Base-by-base conservation (phyloP, 768 basidiomycete genomes). In the Mycena floridula region DNA sequence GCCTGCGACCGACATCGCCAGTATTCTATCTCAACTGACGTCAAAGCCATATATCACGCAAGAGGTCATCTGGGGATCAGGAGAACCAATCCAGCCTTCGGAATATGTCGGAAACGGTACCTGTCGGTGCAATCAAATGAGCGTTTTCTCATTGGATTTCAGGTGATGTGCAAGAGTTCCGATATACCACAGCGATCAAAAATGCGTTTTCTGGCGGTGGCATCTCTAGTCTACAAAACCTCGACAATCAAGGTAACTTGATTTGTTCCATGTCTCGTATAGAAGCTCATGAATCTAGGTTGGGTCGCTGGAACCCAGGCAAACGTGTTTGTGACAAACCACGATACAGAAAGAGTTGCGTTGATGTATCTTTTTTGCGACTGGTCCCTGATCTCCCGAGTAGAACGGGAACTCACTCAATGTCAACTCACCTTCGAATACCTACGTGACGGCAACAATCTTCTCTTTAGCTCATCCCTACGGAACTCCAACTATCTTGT, bases 151-250 rank as follows among this genome's bases (percentile, higher is more conserved):
- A 41, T 25, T 39, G 32, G 39, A 35, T n/a, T 24, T 7, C 39
- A 68, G 76, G 78, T 9, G 79, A 82, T 52, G 81, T 82, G 3
- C 80, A 84, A 63, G 82, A 85, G 81, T 85, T 85, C 63, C 68
- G 82, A 26, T 86, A 79, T 55, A 79, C 80, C 0, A 62, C 63
- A 1, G 62, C 77, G 0, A 7, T 86, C 18, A 60, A 66, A 53
- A 64, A 68, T 46, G 77, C 78, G 0, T 85, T 85, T 59, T 62
- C 61, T 2, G 66, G 65, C 7, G 60, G 69, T 25, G 72, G 72
- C 0, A 79, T 86, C 21, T 70, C 74, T 3, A 64, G 53, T 28
- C 59, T 85, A 20, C 68, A 76, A 51, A 67, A 73, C 49, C 55
- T 83, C 13, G 75, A 81, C 25, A 69, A 59, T 46, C 62, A 58